Evolutionary conservation across 257 asterid species (phyloP).

Genomic region (Gentiana straminea): DNA sequence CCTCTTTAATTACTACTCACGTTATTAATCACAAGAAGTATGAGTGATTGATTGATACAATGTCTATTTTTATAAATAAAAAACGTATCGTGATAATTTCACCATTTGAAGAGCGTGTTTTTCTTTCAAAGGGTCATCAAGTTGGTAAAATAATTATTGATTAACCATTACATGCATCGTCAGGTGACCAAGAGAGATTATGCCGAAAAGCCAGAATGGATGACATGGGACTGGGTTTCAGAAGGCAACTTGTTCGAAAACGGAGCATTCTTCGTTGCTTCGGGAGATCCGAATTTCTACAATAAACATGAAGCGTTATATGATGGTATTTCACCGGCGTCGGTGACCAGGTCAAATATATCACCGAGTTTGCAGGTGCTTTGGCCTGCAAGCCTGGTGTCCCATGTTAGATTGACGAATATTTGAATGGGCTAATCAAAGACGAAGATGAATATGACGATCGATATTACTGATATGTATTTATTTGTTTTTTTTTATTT

Average conservation of each 20-base stretch:
- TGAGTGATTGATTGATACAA: too few relatives aligned
- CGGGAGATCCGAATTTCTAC: constrained; percentile 50
- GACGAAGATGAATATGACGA: background rate
- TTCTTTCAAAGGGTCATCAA: too few relatives aligned
- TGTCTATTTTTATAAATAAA: too few relatives aligned
- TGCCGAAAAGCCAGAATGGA: constrained; percentile 39
- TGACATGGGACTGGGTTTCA: constrained; percentile 76
- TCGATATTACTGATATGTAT: too few relatives aligned
- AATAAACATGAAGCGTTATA: constrained; percentile 39
- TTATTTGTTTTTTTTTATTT: background rate
- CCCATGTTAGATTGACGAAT: constrained; percentile 28
- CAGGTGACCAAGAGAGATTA: constrained; percentile 79
- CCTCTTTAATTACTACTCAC: too few relatives aligned
- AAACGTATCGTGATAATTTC: too few relatives aligned
- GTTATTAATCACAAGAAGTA: too few relatives aligned
- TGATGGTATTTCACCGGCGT: constrained; percentile 35
- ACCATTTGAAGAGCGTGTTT: too few relatives aligned
- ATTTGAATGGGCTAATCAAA: background rate
- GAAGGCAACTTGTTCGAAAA: constrained; percentile 56
- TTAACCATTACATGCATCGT: background rate
- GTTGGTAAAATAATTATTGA: too few relatives aligned
- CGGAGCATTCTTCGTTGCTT: constrained; percentile 67
- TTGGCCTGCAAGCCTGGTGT: constrained; percentile 36
- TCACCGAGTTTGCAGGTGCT: constrained; percentile 55
- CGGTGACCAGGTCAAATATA: constrained; percentile 24